A percentile compares a stretch with the other conserved stretches of the same genome.
These are phyloP conservation scores for Stachybotrys echinatus DNA, from an alignment of 2,329 filamentous ascomycete species.

Conservation along the genomic window DNA sequence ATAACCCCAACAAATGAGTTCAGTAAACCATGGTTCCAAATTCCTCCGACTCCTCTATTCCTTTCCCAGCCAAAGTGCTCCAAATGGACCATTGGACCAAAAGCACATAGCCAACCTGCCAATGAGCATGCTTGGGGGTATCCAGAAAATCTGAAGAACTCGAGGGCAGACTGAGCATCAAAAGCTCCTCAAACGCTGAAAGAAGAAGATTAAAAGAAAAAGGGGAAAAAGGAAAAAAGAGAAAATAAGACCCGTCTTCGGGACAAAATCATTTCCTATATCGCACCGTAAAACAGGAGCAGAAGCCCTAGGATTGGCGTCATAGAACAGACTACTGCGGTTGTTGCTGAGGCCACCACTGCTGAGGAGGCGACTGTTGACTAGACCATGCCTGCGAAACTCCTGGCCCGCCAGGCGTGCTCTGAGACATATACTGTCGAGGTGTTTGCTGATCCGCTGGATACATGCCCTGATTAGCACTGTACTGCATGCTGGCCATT, in stretches of 20 bases:
- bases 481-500: constrained; percentile 56
- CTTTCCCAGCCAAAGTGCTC: constrained; percentile 26
- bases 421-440: constrained; percentile 63
- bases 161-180: too few species aligned
- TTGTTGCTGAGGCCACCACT: constrained; percentile 52
- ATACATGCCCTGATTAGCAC: constrained; percentile 53
- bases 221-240: too few species aligned
- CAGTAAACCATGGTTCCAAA: constrained; percentile 11
- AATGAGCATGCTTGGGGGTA: constrained; percentile 27
- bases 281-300: too few species aligned
- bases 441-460: constrained; percentile 57
- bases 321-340: constrained; percentile 8
- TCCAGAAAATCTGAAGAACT: too few species aligned
- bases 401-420: constrained; percentile 43
- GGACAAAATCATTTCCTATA: too few species aligned
- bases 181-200: too few species aligned
- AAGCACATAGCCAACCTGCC: constrained; percentile 29
- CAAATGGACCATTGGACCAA: constrained; percentile 20
- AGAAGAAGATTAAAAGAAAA: too few species aligned
- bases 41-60: constrained; percentile 33
- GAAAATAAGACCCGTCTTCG: too few species aligned
- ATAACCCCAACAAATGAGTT: neutral
- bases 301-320: too few species aligned
- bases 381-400: constrained; percentile 50
- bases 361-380: constrained; percentile 57